Conservation (phyloP, 2,329 filamentous ascomycete species). For the Coniochaeta sp. region DNA sequence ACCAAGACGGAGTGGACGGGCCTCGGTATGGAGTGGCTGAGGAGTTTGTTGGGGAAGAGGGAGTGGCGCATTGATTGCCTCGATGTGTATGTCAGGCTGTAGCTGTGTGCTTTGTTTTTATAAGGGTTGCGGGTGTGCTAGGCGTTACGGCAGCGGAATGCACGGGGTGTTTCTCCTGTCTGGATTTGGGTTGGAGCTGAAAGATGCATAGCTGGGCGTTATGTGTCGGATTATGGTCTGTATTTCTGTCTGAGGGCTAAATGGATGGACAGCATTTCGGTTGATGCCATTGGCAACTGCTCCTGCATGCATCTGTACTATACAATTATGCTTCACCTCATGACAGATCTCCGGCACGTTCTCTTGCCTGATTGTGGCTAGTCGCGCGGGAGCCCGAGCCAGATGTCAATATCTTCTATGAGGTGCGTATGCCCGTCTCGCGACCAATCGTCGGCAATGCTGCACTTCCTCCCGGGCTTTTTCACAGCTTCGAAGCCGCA, state of each 20-base stretch:
- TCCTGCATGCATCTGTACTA: too few species aligned
- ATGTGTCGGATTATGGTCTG: neutral
- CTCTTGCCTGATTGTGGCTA: too few species aligned
- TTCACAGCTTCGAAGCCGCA: constrained; percentile 8
- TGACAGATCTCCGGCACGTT: too few species aligned
- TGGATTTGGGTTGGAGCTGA: neutral
- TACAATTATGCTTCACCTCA: too few species aligned
- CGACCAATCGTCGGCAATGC: too few species aligned
- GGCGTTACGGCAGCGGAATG: neutral
- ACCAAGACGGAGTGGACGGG: constrained; percentile 63
- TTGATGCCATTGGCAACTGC: too few species aligned
- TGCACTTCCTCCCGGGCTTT: too few species aligned
- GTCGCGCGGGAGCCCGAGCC: too few species aligned
- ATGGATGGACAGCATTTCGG: too few species aligned
- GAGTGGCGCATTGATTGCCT: constrained; percentile 91
- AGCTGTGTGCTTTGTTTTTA: constrained; percentile 11
- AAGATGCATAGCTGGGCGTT: neutral
- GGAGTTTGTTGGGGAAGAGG: constrained; percentile 70
- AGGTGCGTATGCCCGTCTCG: too few species aligned
- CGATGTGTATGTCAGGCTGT: constrained; percentile 78
- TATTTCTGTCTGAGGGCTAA: too few species aligned
- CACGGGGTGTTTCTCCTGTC: neutral
- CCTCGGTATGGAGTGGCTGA: constrained; percentile 77
- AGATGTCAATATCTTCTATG: too few species aligned
- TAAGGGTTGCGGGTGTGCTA: neutral